Conservation (phyloP, 257 asterid genomes). For the Forsythia viridissima region DNA sequence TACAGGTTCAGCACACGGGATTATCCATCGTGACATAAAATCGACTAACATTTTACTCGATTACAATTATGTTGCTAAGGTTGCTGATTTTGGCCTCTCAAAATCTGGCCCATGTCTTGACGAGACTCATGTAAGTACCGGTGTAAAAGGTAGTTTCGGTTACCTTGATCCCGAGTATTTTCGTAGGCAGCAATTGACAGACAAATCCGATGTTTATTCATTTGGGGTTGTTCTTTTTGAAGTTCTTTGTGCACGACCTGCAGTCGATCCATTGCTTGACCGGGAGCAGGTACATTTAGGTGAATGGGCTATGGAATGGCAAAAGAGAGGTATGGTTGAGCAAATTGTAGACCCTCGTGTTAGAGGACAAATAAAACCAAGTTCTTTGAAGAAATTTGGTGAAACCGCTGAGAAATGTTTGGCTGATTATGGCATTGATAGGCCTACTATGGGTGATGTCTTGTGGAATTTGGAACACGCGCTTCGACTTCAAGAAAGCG, state of each 20-base stretch:
- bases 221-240: slow-evolving; percentile 76
- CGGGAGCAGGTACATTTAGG: slow-evolving; percentile 66
- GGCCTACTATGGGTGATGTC: slow-evolving; percentile 81
- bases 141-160: slow-evolving; percentile 81
- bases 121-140: slow-evolving; percentile 81
- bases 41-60: slow-evolving; percentile 76
- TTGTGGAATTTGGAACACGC: slow-evolving; percentile 80
- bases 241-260: slow-evolving; percentile 78
- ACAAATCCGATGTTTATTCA: slow-evolving; percentile 74
- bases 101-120: slow-evolving; percentile 67
- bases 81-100: slow-evolving; percentile 82
- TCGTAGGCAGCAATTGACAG: slow-evolving; percentile 70
- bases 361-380: slow-evolving; percentile 46
- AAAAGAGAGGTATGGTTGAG: slow-evolving; percentile 54
- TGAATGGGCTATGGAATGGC: slow-evolving; percentile 80
- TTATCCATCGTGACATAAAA: slow-evolving; percentile 76
- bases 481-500: slow-evolving; percentile 64
- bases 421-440: slow-evolving; percentile 70
- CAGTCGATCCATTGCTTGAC: slow-evolving; percentile 50
- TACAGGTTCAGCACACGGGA: slow-evolving; percentile 78
- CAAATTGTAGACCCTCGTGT: slow-evolving; percentile 50
- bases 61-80: slow-evolving; percentile 59
- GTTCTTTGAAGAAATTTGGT: slow-evolving; percentile 44
- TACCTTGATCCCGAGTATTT: slow-evolving; percentile 79
- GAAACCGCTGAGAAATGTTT: slow-evolving; percentile 78